Evolutionary conservation across 805 yeast genomes (phyloP).

Genomic region (Wickerhamomyces strasburgensis): DNA sequence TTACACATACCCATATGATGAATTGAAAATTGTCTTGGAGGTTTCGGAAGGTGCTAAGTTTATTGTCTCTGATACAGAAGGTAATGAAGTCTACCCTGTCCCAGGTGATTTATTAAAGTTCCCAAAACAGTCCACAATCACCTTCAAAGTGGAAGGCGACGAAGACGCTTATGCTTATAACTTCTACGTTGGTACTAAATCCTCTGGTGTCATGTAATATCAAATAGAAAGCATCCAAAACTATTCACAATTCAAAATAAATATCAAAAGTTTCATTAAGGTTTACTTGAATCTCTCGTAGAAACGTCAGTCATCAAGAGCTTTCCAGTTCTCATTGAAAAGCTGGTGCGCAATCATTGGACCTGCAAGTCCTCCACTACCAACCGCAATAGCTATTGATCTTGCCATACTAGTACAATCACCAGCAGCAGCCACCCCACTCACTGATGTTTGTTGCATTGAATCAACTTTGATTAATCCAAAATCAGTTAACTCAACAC

Average conservation of each 20-base stretch:
- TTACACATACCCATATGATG: slow-evolving; percentile 59
- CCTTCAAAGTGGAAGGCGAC: slow-evolving; percentile 56
- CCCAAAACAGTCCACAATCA: slow-evolving; percentile 63
- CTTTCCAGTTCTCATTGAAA: background rate
- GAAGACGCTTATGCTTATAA: slow-evolving; percentile 47
- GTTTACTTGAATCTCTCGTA: background rate
- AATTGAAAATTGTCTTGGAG: slow-evolving; percentile 64
- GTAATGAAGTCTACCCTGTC: slow-evolving; percentile 47
- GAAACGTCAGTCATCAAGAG: no score
- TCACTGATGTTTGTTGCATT: no score
- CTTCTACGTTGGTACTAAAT: slow-evolving; percentile 25
- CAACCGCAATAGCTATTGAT: background rate
- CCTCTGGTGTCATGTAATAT: background rate
- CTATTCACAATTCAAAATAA: no score
- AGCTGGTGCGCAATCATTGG: background rate
- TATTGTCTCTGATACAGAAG: slow-evolving; percentile 58
- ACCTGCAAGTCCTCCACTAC: slow-evolving; percentile 1
- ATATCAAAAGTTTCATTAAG: no score
- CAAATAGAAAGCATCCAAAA: slow-evolving; percentile 3
- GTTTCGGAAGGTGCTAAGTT: slow-evolving; percentile 60
- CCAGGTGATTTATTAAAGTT: slow-evolving; percentile 69
- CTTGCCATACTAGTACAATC: background rate
- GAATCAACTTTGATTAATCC: slow-evolving; percentile 7
- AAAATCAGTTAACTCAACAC: slow-evolving; percentile 2
- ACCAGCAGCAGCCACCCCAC: slow-evolving; percentile 1